phyloP scores from a whole-genome alignment of 2,329 filamentous ascomycete genomes.

The Rhynchosporium secalis region DNA sequence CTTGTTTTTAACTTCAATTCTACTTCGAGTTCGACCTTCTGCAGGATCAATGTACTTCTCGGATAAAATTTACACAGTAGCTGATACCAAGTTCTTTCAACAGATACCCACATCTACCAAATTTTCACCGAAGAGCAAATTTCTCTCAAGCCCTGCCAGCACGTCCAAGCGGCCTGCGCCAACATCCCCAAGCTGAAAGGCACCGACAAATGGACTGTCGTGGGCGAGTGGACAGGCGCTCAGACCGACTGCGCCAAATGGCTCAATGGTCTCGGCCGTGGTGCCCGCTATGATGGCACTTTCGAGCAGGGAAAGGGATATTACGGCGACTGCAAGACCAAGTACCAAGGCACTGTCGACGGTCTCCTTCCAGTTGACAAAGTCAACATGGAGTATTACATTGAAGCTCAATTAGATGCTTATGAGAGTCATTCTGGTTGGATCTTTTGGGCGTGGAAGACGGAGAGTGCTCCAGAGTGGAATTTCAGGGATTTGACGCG shows the following conservation, averaged over 20 bases:
- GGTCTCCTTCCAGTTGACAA: conserved; percentile 41
- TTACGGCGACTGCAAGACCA: conserved; percentile 43
- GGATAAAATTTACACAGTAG: background rate
- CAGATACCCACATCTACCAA: conserved; percentile 47
- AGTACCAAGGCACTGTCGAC: conserved; percentile 49
- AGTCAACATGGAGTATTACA: conserved; percentile 42
- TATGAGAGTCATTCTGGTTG: conserved; percentile 45
- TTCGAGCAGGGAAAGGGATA: conserved; percentile 40
- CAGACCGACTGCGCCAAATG: conserved; percentile 48
- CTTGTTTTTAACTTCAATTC: background rate
- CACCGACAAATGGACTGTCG: conserved; percentile 40
- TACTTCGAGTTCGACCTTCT: background rate
- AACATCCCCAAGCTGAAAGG: conserved; percentile 40
- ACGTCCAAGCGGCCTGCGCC: conserved; percentile 45
- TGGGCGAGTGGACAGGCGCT: conserved; percentile 47
- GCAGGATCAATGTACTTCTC: background rate
- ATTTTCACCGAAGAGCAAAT: conserved; percentile 43
- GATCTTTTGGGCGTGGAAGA: conserved; percentile 48
- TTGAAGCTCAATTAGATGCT: conserved; percentile 47
- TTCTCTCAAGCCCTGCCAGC: conserved; percentile 42
- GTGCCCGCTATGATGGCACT: conserved; percentile 52
- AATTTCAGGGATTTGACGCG: conserved; percentile 43
- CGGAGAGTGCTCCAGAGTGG: conserved; percentile 45
- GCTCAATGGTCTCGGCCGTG: conserved; percentile 58
- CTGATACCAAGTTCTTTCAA: background rate